Base-by-base conservation (phyloP, 164 flowering plant genomes). In the Nelumbo lutea region DNA sequence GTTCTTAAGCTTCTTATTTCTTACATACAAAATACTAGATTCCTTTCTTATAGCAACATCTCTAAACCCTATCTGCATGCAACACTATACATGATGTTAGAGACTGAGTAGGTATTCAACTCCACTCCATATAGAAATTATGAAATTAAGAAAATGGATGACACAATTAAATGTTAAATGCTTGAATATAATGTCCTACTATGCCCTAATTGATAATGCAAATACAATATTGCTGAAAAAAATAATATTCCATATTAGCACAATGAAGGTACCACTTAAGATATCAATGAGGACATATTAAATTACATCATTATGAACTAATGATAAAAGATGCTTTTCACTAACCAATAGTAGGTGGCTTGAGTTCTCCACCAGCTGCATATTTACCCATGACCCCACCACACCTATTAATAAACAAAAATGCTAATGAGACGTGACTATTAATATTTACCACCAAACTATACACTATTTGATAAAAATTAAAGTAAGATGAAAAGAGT, bases 371-470 rank as follows among this genome's bases (percentile, higher is more conserved):
- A 76, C 93, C 95, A 75, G 90, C 93, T 56, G 95, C 94, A 83
- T 94, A 94, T 76, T 85, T 88, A 42, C 98, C 98, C 97, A 94
- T 84, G 52, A 94, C 97, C 43, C 98, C 98, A 69, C 97, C 89
- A 76, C 98, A 91, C 98, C 98, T 94, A 78, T 67, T 56, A 47
- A 72, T 62, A 48, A 57, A 76, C 5, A 3, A 61, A 68, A 62
- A 45, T 1, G 53, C 42, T 64, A 14, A 48, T 73, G 40, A 70
- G 74, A 27, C 58, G 61, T 42, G 48, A 60, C 55, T 44, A 65
- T 40, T 67, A 64, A 59, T 4, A 59, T 41, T 41, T 47, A 57
- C 58, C 42, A 9, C 13, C 5, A 62, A 51, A 11, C 52, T 62
- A 53, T 9, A 6, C 27, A 62, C 8, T 10, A 38, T 7, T 40